A percentile compares a stretch with the other conserved stretches of the same genome.
Evolutionary conservation across 2,329 filamentous ascomycete species (phyloP).

Genomic region (Sphaerulina musiva): DNA sequence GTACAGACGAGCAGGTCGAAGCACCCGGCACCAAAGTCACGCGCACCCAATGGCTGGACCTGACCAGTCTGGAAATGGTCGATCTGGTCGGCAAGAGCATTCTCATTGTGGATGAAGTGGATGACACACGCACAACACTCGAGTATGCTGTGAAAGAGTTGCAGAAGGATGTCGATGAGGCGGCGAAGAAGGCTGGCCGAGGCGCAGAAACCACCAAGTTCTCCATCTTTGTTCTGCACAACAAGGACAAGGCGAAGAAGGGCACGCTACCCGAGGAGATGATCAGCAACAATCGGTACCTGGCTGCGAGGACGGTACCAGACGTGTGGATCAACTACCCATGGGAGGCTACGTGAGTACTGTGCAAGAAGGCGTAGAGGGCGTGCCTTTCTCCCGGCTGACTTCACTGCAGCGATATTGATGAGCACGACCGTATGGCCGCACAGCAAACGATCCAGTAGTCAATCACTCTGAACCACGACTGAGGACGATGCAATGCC

Average conservation of each 20-base stretch:
- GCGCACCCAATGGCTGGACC: slow-evolving; percentile 95
- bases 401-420: slow-evolving; percentile 59
- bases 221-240: slow-evolving; percentile 93
- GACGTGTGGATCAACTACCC: slow-evolving; percentile 99
- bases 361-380: neutral
- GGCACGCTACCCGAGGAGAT: slow-evolving; percentile 73
- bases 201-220: slow-evolving; percentile 71
- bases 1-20: slow-evolving; percentile 55
- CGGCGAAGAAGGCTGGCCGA: slow-evolving; percentile 64
- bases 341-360: slow-evolving; percentile 69
- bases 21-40: slow-evolving; percentile 86
- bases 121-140: slow-evolving; percentile 88
- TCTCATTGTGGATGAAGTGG: slow-evolving; percentile 89
- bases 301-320: slow-evolving; percentile 78
- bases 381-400: neutral
- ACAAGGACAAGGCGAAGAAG: slow-evolving; percentile 98
- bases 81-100: slow-evolving; percentile 87
- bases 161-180: slow-evolving; percentile 85
- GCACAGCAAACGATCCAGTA: slow-evolving; percentile 26
- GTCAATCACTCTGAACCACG: neutral
- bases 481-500: neutral
- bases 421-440: slow-evolving; percentile 76
- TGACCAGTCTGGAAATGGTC: slow-evolving; percentile 77
- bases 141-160: slow-evolving; percentile 91
- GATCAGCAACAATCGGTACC: slow-evolving; percentile 65